phyloP scores from a whole-genome alignment of 2,329 filamentous ascomycete species.

The Fusarium gaditjirri region DNA sequence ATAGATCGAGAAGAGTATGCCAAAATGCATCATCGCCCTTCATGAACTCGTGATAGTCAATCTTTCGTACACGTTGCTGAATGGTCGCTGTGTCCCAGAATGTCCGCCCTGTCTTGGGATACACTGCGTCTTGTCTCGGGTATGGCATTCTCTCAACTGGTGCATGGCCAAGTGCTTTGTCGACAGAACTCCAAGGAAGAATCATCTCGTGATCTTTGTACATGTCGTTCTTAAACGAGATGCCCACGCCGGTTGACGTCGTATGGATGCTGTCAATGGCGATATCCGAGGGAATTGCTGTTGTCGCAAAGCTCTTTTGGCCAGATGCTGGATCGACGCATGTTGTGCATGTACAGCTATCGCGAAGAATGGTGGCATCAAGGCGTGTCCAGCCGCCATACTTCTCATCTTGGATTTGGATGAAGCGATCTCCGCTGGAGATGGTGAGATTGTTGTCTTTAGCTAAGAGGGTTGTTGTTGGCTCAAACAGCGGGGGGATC shows the following conservation, averaged over 20 bases:
- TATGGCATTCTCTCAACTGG: slow-evolving; percentile 36
- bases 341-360: slow-evolving; percentile 62
- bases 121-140: slow-evolving; percentile 43
- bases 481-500: slow-evolving; percentile 26
- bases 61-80: slow-evolving; percentile 59
- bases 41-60: slow-evolving; percentile 81
- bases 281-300: slow-evolving; percentile 52
- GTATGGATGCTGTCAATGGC: slow-evolving; percentile 46
- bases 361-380: slow-evolving; percentile 56
- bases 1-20: slow-evolving; percentile 70
- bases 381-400: slow-evolving; percentile 41
- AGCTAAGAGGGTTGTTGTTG: slow-evolving; percentile 6
- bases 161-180: slow-evolving; percentile 45
- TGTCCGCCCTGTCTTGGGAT: slow-evolving; percentile 48
- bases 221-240: slow-evolving; percentile 69
- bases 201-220: slow-evolving; percentile 48
- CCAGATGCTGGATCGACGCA: slow-evolving; percentile 69
- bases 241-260: slow-evolving; percentile 56
- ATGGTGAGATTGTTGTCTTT: slow-evolving; percentile 32
- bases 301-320: slow-evolving; percentile 64
- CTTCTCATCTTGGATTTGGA: slow-evolving; percentile 41
- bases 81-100: slow-evolving; percentile 57
- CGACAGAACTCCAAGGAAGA: slow-evolving; percentile 52
- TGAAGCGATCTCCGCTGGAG: slow-evolving; percentile 42
- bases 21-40: slow-evolving; percentile 64